Percentiles rank a stretch among this genome's conserved stretches.
Conservation (phyloP, 2,329 filamentous ascomycete genomes). For the Colletotrichum costaricense region DNA sequence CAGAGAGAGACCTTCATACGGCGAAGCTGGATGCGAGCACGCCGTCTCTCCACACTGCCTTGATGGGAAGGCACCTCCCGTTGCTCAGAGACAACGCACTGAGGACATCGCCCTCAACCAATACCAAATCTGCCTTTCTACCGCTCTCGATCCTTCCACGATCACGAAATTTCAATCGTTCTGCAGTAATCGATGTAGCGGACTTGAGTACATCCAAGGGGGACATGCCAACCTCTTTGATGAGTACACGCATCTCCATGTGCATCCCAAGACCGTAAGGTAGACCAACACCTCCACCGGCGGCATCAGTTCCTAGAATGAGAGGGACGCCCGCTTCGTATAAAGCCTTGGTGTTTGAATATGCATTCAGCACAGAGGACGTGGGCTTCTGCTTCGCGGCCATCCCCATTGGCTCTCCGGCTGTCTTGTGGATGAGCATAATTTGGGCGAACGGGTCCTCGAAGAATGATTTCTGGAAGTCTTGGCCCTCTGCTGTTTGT, state of each 20-base stretch:
- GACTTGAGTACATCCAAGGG: constrained; percentile 35
- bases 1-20: not conserved
- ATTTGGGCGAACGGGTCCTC: not conserved
- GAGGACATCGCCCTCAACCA: constrained; percentile 35
- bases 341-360: not conserved
- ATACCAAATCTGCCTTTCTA: constrained; percentile 33
- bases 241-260: constrained; percentile 35
- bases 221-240: constrained; percentile 33
- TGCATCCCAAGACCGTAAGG: constrained; percentile 34
- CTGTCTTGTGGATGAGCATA: not conserved
- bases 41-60: constrained; percentile 36
- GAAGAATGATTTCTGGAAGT: constrained; percentile 29
- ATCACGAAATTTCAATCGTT: constrained; percentile 31
- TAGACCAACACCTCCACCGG: constrained; percentile 26
- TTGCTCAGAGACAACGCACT: not conserved
- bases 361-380: not conserved
- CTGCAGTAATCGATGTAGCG: constrained; percentile 32
- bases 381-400: not conserved
- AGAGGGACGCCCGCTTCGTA: constrained; percentile 30
- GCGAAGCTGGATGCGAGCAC: not conserved
- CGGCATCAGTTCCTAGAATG: constrained; percentile 36
- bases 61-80: constrained; percentile 21
- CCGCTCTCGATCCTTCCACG: constrained; percentile 28
- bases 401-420: not conserved
- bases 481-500: constrained; percentile 39